Percentiles rank a stretch among this genome's conserved stretches.
Conservation (phyloP, 208 protist genomes). For the Leishmania aethiopica region DNA sequence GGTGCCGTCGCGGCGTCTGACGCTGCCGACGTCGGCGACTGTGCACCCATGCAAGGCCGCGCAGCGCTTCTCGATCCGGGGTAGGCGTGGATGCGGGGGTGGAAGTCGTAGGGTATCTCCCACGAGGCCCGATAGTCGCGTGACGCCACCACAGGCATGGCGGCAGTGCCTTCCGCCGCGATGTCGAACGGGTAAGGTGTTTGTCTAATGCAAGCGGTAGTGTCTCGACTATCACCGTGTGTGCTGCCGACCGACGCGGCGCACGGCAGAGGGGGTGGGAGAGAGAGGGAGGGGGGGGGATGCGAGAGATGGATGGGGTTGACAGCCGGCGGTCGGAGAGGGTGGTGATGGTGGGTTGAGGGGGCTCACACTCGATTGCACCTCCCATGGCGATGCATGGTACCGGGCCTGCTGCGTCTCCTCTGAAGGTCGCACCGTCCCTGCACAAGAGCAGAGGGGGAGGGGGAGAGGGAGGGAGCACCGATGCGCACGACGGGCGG, state of each 20-base stretch:
- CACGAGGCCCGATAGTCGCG: slow-evolving; percentile 43
- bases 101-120: slow-evolving; percentile 57
- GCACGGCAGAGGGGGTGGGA: background rate
- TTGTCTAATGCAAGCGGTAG: background rate
- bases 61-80: slow-evolving; percentile 26
- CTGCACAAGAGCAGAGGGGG: background rate
- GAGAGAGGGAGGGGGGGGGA: background rate
- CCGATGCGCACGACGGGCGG: background rate
- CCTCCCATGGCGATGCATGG: background rate
- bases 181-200: background rate
- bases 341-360: background rate
- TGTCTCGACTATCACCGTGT: background rate
- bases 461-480: too few relatives aligned
- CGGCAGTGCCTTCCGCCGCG: background rate
- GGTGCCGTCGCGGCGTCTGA: background rate
- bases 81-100: slow-evolving; percentile 45
- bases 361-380: background rate
- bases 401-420: background rate
- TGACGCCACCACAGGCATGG: slow-evolving; percentile 2
- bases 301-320: background rate
- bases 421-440: background rate
- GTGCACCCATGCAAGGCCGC: slow-evolving; percentile 19
- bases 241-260: background rate
- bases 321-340: background rate
- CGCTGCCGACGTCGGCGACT: background rate